These are phyloP conservation scores for Neurospora discreta DNA, from an alignment of 495 filamentous ascomycete genomes.

Conservation along the genomic window DNA sequence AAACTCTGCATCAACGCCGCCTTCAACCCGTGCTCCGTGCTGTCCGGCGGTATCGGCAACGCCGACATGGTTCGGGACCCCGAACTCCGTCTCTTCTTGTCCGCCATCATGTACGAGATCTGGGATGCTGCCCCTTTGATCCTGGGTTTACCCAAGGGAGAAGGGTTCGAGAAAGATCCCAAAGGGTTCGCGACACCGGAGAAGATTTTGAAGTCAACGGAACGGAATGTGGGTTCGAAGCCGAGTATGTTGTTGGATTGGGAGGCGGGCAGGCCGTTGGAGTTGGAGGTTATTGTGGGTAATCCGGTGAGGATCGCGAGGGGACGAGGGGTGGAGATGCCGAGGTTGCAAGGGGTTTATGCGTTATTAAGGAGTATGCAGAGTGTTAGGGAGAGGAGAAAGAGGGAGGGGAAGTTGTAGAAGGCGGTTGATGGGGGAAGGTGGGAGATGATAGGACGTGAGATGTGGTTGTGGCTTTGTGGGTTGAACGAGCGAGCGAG, in stretches of 20 bases:
- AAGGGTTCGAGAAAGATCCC: not conserved
- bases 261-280: conserved; percentile 43
- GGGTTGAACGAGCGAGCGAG: not conserved
- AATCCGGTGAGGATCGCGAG: conserved; percentile 46
- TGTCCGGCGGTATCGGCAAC: conserved; percentile 45
- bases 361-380: conserved; percentile 36
- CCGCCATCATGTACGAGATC: conserved; percentile 46
- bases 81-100: conserved; percentile 37
- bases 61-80: conserved; percentile 40
- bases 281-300: conserved; percentile 52
- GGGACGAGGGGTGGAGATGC: conserved; percentile 39
- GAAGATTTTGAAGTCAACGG: conserved; percentile 40
- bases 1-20: conserved; percentile 55
- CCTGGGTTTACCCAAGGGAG: conserved; percentile 18
- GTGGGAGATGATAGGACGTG: not conserved
- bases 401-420: conserved; percentile 24
- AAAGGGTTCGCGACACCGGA: conserved; percentile 38
- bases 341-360: conserved; percentile 42
- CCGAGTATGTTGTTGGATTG: conserved; percentile 52
- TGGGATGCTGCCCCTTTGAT: conserved; percentile 42
- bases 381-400: conserved; percentile 26
- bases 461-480: not conserved
- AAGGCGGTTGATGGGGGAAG: not conserved
- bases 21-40: conserved; percentile 52
- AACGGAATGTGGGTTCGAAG: conserved; percentile 43